Evolutionary conservation across 352 stramenopile species (phyloP).

Genomic region (Phytophthora aleatoria): DNA sequence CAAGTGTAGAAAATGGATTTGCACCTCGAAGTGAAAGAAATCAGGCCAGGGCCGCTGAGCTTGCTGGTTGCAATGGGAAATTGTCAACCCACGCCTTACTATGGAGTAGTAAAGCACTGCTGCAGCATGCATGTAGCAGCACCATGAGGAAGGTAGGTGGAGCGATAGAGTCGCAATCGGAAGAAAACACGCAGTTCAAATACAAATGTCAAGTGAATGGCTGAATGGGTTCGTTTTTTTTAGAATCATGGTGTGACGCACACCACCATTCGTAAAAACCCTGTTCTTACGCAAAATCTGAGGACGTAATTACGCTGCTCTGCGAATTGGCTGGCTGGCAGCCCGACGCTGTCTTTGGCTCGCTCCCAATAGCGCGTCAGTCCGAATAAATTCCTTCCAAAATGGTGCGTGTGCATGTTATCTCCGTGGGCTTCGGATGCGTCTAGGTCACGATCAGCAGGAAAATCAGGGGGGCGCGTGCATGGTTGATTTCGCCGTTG

Average conservation of each 20-base stretch:
- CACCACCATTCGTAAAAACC: conserved; percentile 19
- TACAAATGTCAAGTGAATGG: neutral
- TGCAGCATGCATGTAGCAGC: neutral
- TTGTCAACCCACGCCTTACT: neutral
- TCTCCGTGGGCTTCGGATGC: conserved; percentile 1
- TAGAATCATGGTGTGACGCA: conserved; percentile 9
- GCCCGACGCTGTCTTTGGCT: conserved; percentile 5
- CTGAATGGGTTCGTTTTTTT: conserved; percentile 22
- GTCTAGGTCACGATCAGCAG: neutral
- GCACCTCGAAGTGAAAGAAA: conserved; percentile 13
- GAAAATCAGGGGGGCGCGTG: neutral
- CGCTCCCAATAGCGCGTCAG: conserved; percentile 26
- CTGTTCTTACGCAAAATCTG: conserved; percentile 11
- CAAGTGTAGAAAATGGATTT: conserved; percentile 5
- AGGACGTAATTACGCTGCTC: conserved; percentile 20
- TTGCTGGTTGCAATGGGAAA: neutral
- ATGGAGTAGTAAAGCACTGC: neutral
- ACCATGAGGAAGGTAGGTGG: neutral
- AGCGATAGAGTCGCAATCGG: neutral
- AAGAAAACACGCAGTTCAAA: neutral
- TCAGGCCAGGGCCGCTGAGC: neutral
- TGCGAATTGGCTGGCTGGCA: conserved; percentile 37
- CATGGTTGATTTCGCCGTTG: neutral
- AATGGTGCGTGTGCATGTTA: conserved; percentile 34
- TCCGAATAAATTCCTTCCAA: conserved; percentile 50